Base-by-base conservation (phyloP, 2,329 filamentous ascomycete species). In the Colletotrichum salicis region DNA sequence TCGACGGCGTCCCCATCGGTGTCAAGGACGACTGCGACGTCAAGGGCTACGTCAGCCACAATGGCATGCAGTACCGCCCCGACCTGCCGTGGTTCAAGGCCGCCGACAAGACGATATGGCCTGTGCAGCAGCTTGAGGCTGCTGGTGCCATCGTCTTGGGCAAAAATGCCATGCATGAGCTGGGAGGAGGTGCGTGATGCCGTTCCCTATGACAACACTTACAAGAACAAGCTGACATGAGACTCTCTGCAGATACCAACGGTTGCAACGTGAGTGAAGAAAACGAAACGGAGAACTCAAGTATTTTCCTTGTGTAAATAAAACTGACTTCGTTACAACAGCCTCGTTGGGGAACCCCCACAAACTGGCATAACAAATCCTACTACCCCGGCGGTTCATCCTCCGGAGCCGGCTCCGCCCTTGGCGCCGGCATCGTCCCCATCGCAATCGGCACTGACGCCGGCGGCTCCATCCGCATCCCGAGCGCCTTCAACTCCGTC, bases 321-420 rank as follows among this genome's bases (percentile, higher is more conserved):
- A 64, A 64, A 29, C 76, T 77, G 89, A 92, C 76, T 29, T n/a
- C 56, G 0, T 22, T 33, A 22, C 24, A 22, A 15, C 31, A 84
- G 84, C 89, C 91, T 6, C 86, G 85, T 51, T 91, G 89, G 78
- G 94, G 94, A 48, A 94, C 93, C 0, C 92, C 94, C 0, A 86
- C 89, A 22, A 96, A 97, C 80, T 94, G 93, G 75, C 89, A 93
- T 80, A 95, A 96, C 81, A 84, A 86, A 22, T 80, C 86, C 3
- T 96, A 95, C 84, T 97, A 95, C 79, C 90, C 92, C 5, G 94
- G 94, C 59, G 94, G 94, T 33, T 95, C 93, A 0, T 95, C 94
- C 0, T 93, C 93, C 2, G 94, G 94, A 2, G 92, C 89, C 3
- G 93, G 87, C 0, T 96, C 94, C 64, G 88, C 90, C 13, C 86